Evolutionary conservation across 2,329 filamentous ascomycete species (phyloP).

Genomic region (Annulohypoxylon truncatum): DNA sequence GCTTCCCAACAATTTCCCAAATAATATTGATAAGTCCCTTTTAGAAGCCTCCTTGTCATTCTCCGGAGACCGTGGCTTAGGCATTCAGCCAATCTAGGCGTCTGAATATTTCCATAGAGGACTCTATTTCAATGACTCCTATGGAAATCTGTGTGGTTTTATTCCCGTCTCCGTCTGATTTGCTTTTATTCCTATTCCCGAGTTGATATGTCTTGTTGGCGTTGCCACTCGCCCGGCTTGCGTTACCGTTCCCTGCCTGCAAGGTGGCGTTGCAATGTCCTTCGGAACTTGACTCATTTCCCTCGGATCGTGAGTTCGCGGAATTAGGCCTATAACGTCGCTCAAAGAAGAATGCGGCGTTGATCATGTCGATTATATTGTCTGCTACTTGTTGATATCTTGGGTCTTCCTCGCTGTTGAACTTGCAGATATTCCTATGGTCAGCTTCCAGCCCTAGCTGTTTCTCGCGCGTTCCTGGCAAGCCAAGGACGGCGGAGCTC

Average conservation of each 20-base stretch:
- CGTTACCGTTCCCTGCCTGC: constrained; percentile 13
- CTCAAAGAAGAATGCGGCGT: neutral
- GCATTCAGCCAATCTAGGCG: neutral
- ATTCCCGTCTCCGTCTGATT: constrained; percentile 10
- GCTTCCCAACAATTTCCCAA: neutral
- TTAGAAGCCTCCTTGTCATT: neutral
- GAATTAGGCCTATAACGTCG: neutral
- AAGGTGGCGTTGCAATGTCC: constrained; percentile 4
- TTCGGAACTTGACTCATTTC: neutral
- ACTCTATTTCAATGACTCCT: neutral
- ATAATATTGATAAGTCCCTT: neutral
- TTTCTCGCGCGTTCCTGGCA: constrained; percentile 31
- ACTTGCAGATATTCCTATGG: constrained; percentile 33
- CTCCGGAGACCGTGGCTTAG: neutral
- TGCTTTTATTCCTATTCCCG: constrained; percentile 14
- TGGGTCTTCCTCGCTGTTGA: constrained; percentile 8
- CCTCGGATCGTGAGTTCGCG: neutral
- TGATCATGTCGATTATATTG: constrained; percentile 25
- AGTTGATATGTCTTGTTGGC: constrained; percentile 14
- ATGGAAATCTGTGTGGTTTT: constrained; percentile 2
- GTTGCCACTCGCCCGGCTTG: neutral
- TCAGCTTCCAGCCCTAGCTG: constrained; percentile 22
- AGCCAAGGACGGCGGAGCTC: constrained; percentile 21
- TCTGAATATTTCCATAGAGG: neutral
- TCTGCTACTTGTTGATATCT: constrained; percentile 22